phyloP scores from a whole-genome alignment of 106 monocot genomes.

The Phalaenopsis equestris region DNA sequence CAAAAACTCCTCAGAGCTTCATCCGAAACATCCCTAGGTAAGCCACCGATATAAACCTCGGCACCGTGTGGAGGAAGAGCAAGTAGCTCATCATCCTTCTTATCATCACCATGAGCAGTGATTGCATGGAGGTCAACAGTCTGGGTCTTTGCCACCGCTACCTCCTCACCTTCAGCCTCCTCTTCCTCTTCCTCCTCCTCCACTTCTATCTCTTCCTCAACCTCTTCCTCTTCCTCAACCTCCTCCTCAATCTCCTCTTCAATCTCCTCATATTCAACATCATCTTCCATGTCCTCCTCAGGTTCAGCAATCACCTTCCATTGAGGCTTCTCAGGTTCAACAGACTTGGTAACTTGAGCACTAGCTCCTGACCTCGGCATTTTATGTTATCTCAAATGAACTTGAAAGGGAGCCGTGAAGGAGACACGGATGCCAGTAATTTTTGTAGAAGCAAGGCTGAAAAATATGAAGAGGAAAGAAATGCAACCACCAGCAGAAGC shows the following conservation, averaged over 20 bases:
- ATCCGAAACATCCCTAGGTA: conserved; percentile 32
- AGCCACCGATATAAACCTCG: conserved; percentile 50
- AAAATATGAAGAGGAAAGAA: conserved; percentile 38
- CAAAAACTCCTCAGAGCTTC: conserved; percentile 40
- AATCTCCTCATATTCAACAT: conserved; percentile 16
- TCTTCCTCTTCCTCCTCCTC: conserved; percentile 19
- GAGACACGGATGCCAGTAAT: conserved; percentile 42
- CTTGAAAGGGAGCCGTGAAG: conserved; percentile 46
- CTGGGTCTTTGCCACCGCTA: background rate
- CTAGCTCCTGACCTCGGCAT: conserved; percentile 35
- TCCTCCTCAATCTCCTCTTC: conserved; percentile 30
- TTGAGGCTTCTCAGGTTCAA: conserved; percentile 20
- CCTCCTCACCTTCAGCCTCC: conserved; percentile 18
- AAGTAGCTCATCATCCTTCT: conserved; percentile 30
- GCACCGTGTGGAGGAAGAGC: conserved; percentile 63
- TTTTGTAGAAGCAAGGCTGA: conserved; percentile 30
- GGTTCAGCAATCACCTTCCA: conserved; percentile 28
- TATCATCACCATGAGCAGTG: background rate
- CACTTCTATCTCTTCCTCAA: conserved; percentile 18
- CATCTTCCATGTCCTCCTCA: conserved; percentile 27
- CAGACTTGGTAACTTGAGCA: conserved; percentile 15
- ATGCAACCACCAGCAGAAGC: conserved; percentile 34
- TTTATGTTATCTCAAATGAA: conserved; percentile 28
- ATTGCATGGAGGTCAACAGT: conserved; percentile 4
- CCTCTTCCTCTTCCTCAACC: conserved; percentile 17